Evolutionary conservation across 2,329 filamentous ascomycete species (phyloP).

Genomic region (Ceratocystis huliohia): DNA sequence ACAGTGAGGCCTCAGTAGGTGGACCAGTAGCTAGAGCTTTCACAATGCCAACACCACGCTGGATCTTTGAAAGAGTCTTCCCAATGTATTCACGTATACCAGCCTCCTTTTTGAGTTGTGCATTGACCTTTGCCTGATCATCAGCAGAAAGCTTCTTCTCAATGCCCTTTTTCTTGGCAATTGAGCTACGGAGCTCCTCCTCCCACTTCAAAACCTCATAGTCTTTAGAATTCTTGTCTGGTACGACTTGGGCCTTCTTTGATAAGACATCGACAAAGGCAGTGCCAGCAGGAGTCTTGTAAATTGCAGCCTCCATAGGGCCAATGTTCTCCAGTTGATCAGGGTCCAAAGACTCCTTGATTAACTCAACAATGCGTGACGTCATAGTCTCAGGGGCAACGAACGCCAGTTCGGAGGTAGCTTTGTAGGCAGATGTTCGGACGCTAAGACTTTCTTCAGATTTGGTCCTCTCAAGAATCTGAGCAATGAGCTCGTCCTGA

Average conservation of each 20-base stretch:
- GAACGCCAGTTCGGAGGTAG: conserved; percentile 83
- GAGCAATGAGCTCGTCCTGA: conserved; percentile 50
- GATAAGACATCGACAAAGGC: conserved; percentile 83
- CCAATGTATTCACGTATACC: conserved; percentile 63
- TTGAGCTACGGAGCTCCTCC: conserved; percentile 70
- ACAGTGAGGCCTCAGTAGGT: conserved; percentile 74
- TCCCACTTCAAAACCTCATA: conserved; percentile 97
- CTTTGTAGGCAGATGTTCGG: conserved; percentile 63
- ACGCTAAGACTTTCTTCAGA: conserved; percentile 33
- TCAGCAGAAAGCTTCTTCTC: conserved; percentile 84
- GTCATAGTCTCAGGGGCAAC: conserved; percentile 77
- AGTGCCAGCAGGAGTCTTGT: conserved; percentile 77
- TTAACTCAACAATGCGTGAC: conserved; percentile 59
- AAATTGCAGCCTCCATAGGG: conserved; percentile 83
- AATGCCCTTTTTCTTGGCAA: conserved; percentile 86
- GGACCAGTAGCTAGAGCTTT: conserved; percentile 70
- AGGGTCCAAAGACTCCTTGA: conserved; percentile 60
- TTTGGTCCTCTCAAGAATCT: conserved; percentile 45
- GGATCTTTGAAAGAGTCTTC: conserved; percentile 54
- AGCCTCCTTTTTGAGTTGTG: conserved; percentile 77
- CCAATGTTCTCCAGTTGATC: conserved; percentile 59
- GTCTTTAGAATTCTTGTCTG: conserved; percentile 85
- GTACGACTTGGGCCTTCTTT: conserved; percentile 59
- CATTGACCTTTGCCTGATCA: conserved; percentile 79
- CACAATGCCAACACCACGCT: conserved; percentile 77